Percentiles rank a stretch among this genome's conserved stretches.
These are phyloP conservation scores for Ceratobasidium sp. DNA, from an alignment of 1,284 basidiomycete genomes.

Conservation along the genomic window DNA sequence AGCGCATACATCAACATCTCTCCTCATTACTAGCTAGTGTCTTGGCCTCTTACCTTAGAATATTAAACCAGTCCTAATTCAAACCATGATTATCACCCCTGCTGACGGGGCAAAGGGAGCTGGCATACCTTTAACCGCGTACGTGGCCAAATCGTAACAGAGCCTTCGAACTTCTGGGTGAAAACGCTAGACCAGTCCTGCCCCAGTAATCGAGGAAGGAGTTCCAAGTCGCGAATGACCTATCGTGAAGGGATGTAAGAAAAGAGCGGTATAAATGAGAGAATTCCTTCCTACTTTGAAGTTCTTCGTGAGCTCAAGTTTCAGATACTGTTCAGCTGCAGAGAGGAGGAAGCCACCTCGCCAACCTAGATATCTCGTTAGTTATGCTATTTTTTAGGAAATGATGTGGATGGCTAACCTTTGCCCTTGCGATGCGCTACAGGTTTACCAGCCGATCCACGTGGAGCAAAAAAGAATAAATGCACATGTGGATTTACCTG, in stretches of 20 bases:
- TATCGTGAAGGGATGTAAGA: too few relatives aligned
- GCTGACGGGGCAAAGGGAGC: slow-evolving; percentile 20
- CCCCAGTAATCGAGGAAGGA: slow-evolving; percentile 88
- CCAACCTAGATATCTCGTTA: slow-evolving; percentile 72
- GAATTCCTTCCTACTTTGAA: slow-evolving; percentile 83
- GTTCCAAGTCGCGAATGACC: slow-evolving; percentile 92
- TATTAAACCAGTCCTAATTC: slow-evolving; percentile 82
- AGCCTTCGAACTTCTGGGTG: slow-evolving; percentile 87
- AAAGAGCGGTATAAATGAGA: too few relatives aligned
- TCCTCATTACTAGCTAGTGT: neutral
- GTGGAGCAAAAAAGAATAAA: slow-evolving; percentile 96
- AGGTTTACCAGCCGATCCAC: slow-evolving; percentile 93
- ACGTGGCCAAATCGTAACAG: slow-evolving; percentile 89
- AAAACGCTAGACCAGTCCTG: slow-evolving; percentile 98
- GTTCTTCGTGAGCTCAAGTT: slow-evolving; percentile 94
- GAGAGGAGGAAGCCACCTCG: slow-evolving; percentile 95
- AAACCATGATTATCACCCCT: slow-evolving; percentile 28
- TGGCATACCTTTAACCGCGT: slow-evolving; percentile 76
- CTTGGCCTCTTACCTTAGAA: slow-evolving; percentile 62
- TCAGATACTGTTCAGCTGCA: slow-evolving; percentile 92
- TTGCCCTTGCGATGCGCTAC: slow-evolving; percentile 93
- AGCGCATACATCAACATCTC: neutral
- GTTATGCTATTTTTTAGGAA: slow-evolving; percentile 9
- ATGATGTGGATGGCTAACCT: slow-evolving; percentile 63
- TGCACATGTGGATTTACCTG: slow-evolving; percentile 99